Conservation (phyloP, 257 asterid genomes). For the Thymus mandschuricus region DNA sequence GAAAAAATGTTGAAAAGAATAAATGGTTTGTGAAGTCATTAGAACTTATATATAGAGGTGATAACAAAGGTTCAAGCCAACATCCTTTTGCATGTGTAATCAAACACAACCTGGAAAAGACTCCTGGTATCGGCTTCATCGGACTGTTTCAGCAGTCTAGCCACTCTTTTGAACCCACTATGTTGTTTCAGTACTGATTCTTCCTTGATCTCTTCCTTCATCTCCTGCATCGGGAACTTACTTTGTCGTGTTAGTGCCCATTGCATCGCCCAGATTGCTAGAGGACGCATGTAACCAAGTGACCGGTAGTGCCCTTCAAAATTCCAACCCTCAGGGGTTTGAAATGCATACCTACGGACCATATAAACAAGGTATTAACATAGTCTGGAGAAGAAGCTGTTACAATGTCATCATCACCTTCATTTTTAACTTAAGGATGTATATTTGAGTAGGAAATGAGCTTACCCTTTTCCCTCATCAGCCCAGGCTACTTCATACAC, state of each 20-base stretch:
- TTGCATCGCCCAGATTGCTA: conserved; percentile 98
- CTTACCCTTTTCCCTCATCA: conserved; percentile 79
- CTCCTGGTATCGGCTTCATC: conserved; percentile 71
- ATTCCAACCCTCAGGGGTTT: conserved; percentile 90
- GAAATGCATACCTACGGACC: conserved; percentile 72
- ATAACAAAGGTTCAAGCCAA: conserved; percentile 37
- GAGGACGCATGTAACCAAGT: conserved; percentile 86
- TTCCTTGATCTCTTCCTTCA: conserved; percentile 50
- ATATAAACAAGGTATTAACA: too few relatives aligned
- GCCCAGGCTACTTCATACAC: conserved; percentile 84
- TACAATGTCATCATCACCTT: not conserved
- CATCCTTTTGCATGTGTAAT: conserved; percentile 79
- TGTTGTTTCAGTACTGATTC: conserved; percentile 71
- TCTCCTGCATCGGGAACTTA: conserved; percentile 8
- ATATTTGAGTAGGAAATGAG: not conserved
- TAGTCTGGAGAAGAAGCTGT: too few relatives aligned
- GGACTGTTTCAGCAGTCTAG: conserved; percentile 68
- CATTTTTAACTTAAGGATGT: not conserved
- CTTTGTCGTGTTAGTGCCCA: conserved; percentile 75
- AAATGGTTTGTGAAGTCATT: not conserved
- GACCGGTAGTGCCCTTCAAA: conserved; percentile 75
- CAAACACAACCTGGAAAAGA: conserved; percentile 71
- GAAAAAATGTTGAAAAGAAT: conserved; percentile 15
- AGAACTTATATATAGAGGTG: too few relatives aligned
- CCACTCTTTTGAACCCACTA: conserved; percentile 72